phyloP scores from a whole-genome alignment of 805 yeast species.

The Jamesozyma piceae region DNA sequence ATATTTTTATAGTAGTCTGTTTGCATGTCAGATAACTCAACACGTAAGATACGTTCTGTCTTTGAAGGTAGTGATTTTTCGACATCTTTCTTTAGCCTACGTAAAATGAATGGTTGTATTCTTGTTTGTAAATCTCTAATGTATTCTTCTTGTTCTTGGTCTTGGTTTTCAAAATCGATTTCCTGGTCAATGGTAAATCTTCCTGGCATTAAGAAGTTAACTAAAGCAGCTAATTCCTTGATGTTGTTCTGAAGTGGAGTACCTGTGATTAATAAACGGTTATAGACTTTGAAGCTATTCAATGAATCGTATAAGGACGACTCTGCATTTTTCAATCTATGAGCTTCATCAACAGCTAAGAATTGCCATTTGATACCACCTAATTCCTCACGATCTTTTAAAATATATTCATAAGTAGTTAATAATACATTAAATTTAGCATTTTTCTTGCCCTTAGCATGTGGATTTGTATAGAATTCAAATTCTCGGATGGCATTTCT shows the following conservation, averaged over 20 bases:
- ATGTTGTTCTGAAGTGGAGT: slow-evolving; percentile 95
- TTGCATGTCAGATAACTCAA: slow-evolving; percentile 89
- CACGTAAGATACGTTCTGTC: slow-evolving; percentile 89
- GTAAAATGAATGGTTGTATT: slow-evolving; percentile 82
- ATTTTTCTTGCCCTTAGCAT: slow-evolving; percentile 39
- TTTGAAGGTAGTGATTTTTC: slow-evolving; percentile 94
- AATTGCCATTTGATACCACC: slow-evolving; percentile 90
- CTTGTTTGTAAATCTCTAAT: slow-evolving; percentile 77
- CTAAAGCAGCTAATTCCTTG: slow-evolving; percentile 89
- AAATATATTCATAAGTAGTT: slow-evolving; percentile 92
- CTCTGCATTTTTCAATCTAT: slow-evolving; percentile 88
- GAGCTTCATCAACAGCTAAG: slow-evolving; percentile 97
- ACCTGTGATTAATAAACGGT: slow-evolving; percentile 88
- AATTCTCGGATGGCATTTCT: slow-evolving; percentile 72
- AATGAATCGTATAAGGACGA: slow-evolving; percentile 86
- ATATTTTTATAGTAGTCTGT: slow-evolving; percentile 92
- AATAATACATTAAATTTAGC: slow-evolving; percentile 85
- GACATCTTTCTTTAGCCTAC: slow-evolving; percentile 93
- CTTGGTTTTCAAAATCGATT: slow-evolving; percentile 87
- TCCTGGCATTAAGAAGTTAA: slow-evolving; percentile 95
- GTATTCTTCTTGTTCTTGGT: slow-evolving; percentile 77
- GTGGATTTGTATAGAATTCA: slow-evolving; percentile 65
- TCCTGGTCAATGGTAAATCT: slow-evolving; percentile 83
- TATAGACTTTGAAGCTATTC: slow-evolving; percentile 69
- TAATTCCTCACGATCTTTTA: slow-evolving; percentile 75